These are phyloP conservation scores for Bryoerythrophyllum caledonicum DNA, from an alignment of 225 moss, liverwort and hornwort species.

Conservation along the genomic window DNA sequence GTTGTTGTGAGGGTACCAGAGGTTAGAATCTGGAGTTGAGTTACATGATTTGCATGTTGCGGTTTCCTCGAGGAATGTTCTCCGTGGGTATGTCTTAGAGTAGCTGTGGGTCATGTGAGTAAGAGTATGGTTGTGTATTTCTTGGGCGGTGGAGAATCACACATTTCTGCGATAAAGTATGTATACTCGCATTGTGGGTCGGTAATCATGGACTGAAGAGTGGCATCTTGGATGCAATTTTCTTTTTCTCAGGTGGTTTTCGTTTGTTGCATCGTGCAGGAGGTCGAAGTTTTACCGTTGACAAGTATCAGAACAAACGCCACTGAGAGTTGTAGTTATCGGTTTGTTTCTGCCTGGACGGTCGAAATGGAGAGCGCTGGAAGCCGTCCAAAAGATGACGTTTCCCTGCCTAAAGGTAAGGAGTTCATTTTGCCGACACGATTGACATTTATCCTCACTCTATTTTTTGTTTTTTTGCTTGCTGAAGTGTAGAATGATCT, in stretches of 20 bases:
- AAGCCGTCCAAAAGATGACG: conserved; percentile 95
- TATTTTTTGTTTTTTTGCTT: not conserved
- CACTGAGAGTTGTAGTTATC: conserved; percentile 7
- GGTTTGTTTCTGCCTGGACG: conserved; percentile 7
- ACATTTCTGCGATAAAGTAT: not conserved
- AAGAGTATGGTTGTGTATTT: not conserved
- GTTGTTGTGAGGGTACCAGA: not conserved
- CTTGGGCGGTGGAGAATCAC: conserved; percentile 8
- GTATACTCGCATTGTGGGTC: conserved; percentile 5
- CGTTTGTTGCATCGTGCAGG: conserved; percentile 27
- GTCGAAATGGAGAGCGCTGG: conserved; percentile 83
- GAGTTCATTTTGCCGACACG: not conserved
- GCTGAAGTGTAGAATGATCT: not conserved
- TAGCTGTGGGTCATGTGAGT: not conserved
- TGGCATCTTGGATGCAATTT: conserved; percentile 1
- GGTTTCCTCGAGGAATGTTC: not conserved
- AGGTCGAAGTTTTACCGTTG: conserved; percentile 22
- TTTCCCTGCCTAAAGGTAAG: conserved; percentile 88
- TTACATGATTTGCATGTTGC: not conserved
- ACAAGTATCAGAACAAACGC: conserved; percentile 1
- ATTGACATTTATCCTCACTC: not conserved
- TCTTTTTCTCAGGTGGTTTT: not conserved
- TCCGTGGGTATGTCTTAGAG: conserved; percentile 7
- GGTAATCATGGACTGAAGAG: conserved; percentile 5
- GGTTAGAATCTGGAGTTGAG: conserved; percentile 8